Evolutionary conservation across 2,329 filamentous ascomycete species (phyloP).

Genomic region (Neophaeococcomyces mojaviensis): DNA sequence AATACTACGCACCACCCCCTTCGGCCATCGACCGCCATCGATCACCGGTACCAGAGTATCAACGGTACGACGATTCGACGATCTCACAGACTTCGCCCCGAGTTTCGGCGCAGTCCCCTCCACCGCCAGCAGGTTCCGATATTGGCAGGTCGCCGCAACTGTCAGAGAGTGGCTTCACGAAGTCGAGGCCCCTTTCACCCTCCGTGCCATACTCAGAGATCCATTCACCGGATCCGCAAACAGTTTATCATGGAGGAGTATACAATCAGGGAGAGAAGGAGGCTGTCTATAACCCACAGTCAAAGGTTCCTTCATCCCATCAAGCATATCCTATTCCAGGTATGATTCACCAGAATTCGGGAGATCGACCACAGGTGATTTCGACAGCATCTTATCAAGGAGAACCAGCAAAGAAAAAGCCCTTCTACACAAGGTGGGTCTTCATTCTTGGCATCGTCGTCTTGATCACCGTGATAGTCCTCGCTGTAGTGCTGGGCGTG

Average conservation of each 20-base stretch:
- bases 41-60: slow-evolving; percentile 7
- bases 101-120: slow-evolving; percentile 5
- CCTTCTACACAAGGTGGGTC: slow-evolving; percentile 5
- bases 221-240: slow-evolving; percentile 3
- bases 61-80: slow-evolving; percentile 1
- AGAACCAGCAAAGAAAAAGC: not conserved
- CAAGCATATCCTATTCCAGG: slow-evolving; percentile 2
- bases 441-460: not conserved
- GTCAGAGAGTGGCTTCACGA: slow-evolving; percentile 6
- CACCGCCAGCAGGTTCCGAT: slow-evolving; percentile 4
- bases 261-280: slow-evolving; percentile 3
- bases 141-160: slow-evolving; percentile 1
- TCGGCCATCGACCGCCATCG: slow-evolving; percentile 3
- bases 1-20: slow-evolving; percentile 3
- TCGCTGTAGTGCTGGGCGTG: slow-evolving; percentile 3
- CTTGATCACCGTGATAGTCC: slow-evolving; percentile 1
- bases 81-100: not conserved
- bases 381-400: not conserved
- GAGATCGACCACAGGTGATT: slow-evolving; percentile 4
- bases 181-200: slow-evolving; percentile 5
- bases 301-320: slow-evolving; percentile 8
- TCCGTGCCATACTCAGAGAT: slow-evolving; percentile 7
- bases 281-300: slow-evolving; percentile 1
- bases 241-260: not conserved
- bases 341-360: slow-evolving; percentile 6